phyloP scores from a whole-genome alignment of 805 yeast species.

The Candida succiphila region DNA sequence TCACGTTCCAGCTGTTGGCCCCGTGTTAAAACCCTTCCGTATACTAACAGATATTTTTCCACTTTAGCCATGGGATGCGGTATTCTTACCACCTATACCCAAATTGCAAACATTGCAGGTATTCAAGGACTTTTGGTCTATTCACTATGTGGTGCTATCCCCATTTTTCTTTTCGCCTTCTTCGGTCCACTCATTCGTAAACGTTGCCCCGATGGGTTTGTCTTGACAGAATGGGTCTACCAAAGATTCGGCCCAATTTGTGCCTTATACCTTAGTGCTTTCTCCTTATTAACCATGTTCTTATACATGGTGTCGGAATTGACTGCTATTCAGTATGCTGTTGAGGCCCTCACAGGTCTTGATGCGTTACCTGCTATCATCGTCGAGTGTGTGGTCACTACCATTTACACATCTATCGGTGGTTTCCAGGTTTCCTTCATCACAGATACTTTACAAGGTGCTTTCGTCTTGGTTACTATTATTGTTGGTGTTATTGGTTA shows the following conservation, averaged over 20 bases:
- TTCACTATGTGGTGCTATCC: constrained; percentile 70
- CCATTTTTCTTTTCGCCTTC: constrained; percentile 73
- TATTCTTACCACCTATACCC: constrained; percentile 73
- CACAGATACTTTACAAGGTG: constrained; percentile 83
- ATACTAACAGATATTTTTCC: too few species aligned
- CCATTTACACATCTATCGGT: constrained; percentile 80
- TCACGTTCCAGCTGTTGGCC: too few species aligned
- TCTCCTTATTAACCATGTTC: constrained; percentile 78
- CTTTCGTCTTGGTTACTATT: constrained; percentile 52
- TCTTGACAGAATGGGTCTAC: constrained; percentile 91
- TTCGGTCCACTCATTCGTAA: constrained; percentile 74
- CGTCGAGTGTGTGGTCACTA: constrained; percentile 78
- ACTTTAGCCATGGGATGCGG: constrained; percentile 78
- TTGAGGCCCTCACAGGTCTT: constrained; percentile 68
- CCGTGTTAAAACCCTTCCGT: neutral
- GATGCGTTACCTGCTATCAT: constrained; percentile 74
- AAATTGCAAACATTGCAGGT: constrained; percentile 80
- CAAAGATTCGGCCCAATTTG: constrained; percentile 66
- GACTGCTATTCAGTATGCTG: constrained; percentile 68
- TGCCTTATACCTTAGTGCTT: constrained; percentile 65
- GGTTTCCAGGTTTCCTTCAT: constrained; percentile 84
- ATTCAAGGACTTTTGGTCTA: constrained; percentile 81
- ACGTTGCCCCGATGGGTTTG: constrained; percentile 83
- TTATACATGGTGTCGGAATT: constrained; percentile 83
- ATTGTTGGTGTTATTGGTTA: constrained; percentile 70